Conservation (phyloP, 306 rosid species). For the Pterocarpus santalinus region DNA sequence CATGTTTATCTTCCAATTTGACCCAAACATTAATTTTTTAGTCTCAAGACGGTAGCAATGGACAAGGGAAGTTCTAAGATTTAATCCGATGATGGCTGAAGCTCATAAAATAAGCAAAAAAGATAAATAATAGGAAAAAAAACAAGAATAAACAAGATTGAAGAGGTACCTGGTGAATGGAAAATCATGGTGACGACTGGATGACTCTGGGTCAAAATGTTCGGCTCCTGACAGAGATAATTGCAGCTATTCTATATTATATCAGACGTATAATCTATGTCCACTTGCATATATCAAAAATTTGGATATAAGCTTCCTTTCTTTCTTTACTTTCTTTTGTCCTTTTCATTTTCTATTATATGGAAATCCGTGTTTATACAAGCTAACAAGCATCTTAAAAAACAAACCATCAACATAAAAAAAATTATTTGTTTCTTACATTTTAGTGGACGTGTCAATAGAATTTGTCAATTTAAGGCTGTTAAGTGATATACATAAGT, state of each 20-base stretch:
- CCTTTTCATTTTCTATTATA: no score
- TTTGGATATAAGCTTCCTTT: no score
- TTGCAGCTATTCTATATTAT: no score
- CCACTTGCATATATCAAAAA: no score
- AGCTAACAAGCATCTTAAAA: no score
- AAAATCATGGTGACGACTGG: background rate
- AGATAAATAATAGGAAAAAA: background rate
- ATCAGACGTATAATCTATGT: no score
- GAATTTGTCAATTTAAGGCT: background rate
- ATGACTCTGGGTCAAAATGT: no score
- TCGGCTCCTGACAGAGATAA: no score
- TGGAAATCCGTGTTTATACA: no score
- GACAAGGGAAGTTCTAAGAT: background rate
- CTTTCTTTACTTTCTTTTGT: no score
- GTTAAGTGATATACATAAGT: background rate
- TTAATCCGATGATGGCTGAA: background rate
- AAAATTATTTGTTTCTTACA: no score
- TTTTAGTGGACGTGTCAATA: background rate
- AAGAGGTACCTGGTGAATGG: background rate
- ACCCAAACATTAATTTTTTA: constrained; percentile 25
- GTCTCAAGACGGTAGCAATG: background rate
- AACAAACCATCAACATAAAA: background rate
- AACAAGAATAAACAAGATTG: constrained; percentile 3
- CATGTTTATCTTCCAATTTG: constrained; percentile 7
- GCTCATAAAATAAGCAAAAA: background rate